These are phyloP conservation scores for Amanita pseudoporphyria DNA, from an alignment of 768 basidiomycete genomes.

Conservation along the genomic window DNA sequence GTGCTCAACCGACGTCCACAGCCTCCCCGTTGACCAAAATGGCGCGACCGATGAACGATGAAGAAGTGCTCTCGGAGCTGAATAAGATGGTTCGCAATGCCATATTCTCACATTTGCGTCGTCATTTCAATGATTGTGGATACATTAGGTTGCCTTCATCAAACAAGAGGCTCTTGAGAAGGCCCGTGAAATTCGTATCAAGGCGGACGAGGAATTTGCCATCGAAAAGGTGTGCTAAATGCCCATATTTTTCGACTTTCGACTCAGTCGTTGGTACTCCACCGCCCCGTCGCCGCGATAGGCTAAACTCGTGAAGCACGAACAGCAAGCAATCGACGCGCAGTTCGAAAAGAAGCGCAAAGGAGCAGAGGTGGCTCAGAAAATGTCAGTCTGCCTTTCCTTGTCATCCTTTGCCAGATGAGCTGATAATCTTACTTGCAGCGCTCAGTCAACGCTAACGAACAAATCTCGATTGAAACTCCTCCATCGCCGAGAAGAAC, in stretches of 20 bases:
- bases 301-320: slow-evolving; percentile 97
- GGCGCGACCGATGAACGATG: slow-evolving; percentile 82
- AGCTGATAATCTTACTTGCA: slow-evolving; percentile 21
- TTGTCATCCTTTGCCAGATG: neutral
- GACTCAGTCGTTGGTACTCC: slow-evolving; percentile 2
- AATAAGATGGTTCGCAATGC: slow-evolving; percentile 81
- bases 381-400: slow-evolving; percentile 59
- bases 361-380: slow-evolving; percentile 87
- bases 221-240: slow-evolving; percentile 76
- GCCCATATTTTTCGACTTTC: neutral
- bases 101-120: neutral
- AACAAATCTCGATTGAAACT: slow-evolving; percentile 92
- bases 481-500: slow-evolving; percentile 85
- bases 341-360: slow-evolving; percentile 96
- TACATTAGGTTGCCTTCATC: slow-evolving; percentile 84
- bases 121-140: neutral
- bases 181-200: slow-evolving; percentile 92
- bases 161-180: slow-evolving; percentile 98
- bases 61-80: slow-evolving; percentile 94
- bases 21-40: slow-evolving; percentile 22
- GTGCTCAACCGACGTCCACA: neutral
- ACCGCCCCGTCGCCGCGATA: slow-evolving; percentile 18
- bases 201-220: slow-evolving; percentile 98
- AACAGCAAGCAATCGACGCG: slow-evolving; percentile 89
- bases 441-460: slow-evolving; percentile 90